These are phyloP conservation scores for Amniculicola lignicola DNA, from an alignment of 495 filamentous ascomycete genomes.

Conservation along the genomic window DNA sequence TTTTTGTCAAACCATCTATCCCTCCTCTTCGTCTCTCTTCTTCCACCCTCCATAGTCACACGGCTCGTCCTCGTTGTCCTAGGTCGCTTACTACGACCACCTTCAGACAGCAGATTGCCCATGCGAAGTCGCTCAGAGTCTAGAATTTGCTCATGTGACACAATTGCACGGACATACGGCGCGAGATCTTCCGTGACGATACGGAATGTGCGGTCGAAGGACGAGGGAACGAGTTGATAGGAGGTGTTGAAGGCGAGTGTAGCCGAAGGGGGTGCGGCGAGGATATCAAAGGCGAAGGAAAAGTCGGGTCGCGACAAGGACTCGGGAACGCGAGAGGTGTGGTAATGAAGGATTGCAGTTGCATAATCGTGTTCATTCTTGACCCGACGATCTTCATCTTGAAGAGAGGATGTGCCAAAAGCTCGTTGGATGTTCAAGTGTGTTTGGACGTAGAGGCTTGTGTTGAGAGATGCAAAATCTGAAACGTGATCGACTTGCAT, in stretches of 20 bases:
- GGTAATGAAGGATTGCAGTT: slow-evolving; percentile 55
- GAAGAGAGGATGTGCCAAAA: slow-evolving; percentile 9
- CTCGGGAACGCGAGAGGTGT: slow-evolving; percentile 46
- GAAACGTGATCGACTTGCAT: slow-evolving; percentile 52
- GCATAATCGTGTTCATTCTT: slow-evolving; percentile 29
- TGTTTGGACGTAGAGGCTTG: slow-evolving; percentile 21
- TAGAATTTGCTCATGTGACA: slow-evolving; percentile 66
- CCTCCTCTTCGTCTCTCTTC: slow-evolving; percentile 64
- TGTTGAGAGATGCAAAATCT: slow-evolving; percentile 45
- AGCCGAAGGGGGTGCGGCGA: slow-evolving; percentile 14
- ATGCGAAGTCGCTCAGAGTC: slow-evolving; percentile 63
- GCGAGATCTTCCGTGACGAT: slow-evolving; percentile 72
- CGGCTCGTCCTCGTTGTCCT: slow-evolving; percentile 76
- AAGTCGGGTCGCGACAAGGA: slow-evolving; percentile 16
- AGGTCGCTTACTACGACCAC: slow-evolving; percentile 57
- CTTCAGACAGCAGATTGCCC: slow-evolving; percentile 58
- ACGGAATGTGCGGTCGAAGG: slow-evolving; percentile 65
- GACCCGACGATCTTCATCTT: neutral
- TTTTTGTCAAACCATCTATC: slow-evolving; percentile 76
- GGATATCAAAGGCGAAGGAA: slow-evolving; percentile 27
- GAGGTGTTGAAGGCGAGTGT: slow-evolving; percentile 32
- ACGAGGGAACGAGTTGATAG: slow-evolving; percentile 51
- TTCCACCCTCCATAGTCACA: slow-evolving; percentile 78
- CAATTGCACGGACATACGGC: slow-evolving; percentile 78
- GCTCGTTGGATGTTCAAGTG: slow-evolving; percentile 32